Base-by-base conservation (phyloP, 2,329 filamentous ascomycete species). In the Xylariaceae sp. region DNA sequence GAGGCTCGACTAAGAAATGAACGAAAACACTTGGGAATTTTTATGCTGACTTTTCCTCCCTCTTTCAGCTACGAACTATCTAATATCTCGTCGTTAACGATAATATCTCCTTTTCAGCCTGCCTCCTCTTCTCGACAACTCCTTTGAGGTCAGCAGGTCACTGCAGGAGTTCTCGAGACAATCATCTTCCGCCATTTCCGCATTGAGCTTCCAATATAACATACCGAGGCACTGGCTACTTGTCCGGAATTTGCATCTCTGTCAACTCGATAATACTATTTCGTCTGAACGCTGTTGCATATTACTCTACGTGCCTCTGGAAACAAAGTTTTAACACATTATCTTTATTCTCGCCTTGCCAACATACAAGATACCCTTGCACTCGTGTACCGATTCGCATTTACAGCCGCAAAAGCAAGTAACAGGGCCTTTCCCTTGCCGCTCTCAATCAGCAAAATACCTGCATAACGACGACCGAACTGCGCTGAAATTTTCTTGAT, bases 91-190 rank as follows among this genome's bases (percentile, higher is more conserved):
- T 56, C 53, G 56, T 64, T 68, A 61, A 40, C 64, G 63, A 66
- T 67, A 67, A 66, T 66, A 60, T 56, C 58, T 64, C 65, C 61
- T 19, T 65, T 66, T 56, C 60, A 55, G 41, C 69, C 66, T 68
- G 65, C 64, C 56, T 66, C 65, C 63, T 67, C 64, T 58, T 56
- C 62, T 63, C 69, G 67, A 67, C 56, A 65, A 81, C 84, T 87
- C 85, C 86, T 88, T 88, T 88, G 86, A 89, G 86, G 87, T 87
- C 88, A 91, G 88, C 88, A 83, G 87, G 88, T 80, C 84, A 84
- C 89, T 91, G 88, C 89, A 91, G 88, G 87, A 90, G 85, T 69
- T 70, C 63, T 67, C 63, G 64, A 67, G 64, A 66, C 55, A 64
- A 56, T 76, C 67, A 66, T 66, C 65, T 71, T 76, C 72, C 74